Evolutionary conservation across 306 rosid genomes (phyloP).

Genomic region (Glycine latifolia): DNA sequence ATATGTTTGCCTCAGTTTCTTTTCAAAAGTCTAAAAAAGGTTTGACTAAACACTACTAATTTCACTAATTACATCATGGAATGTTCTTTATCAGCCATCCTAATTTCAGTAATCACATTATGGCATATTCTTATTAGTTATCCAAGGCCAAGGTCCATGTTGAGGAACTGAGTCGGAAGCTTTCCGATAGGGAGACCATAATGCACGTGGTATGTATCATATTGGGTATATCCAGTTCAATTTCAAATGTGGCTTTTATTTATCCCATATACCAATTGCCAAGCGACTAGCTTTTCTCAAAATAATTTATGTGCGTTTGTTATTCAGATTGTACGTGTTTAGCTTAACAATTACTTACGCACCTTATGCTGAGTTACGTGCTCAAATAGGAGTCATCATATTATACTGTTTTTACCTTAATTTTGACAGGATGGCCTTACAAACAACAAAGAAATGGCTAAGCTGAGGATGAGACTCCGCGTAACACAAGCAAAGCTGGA

Average conservation of each 20-base stretch:
- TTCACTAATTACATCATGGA: slow-evolving; percentile 11
- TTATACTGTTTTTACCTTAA: slow-evolving; percentile 5
- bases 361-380: neutral
- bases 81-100: slow-evolving; percentile 52
- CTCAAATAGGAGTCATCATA: neutral
- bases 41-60: neutral
- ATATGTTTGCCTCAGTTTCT: neutral
- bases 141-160: slow-evolving; percentile 56
- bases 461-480: slow-evolving; percentile 69
- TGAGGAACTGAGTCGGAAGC: slow-evolving; percentile 64
- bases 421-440: slow-evolving; percentile 61
- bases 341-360: neutral
- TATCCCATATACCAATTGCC: slow-evolving; percentile 27
- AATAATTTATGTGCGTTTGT: neutral
- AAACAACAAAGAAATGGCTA: slow-evolving; percentile 56
- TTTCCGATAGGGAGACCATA: slow-evolving; percentile 65
- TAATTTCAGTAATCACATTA: neutral
- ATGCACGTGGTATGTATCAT: slow-evolving; percentile 61
- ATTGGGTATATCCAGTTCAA: neutral
- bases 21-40: neutral
- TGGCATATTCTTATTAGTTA: slow-evolving; percentile 56
- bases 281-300: neutral
- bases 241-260: slow-evolving; percentile 2
- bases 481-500: slow-evolving; percentile 78
- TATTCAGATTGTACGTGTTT: neutral